A percentile compares a stretch with the other conserved stretches of the same genome.
These are phyloP conservation scores for Plectosphaerella plurivora DNA, from an alignment of 2,329 filamentous ascomycete genomes.

Conservation along the genomic window DNA sequence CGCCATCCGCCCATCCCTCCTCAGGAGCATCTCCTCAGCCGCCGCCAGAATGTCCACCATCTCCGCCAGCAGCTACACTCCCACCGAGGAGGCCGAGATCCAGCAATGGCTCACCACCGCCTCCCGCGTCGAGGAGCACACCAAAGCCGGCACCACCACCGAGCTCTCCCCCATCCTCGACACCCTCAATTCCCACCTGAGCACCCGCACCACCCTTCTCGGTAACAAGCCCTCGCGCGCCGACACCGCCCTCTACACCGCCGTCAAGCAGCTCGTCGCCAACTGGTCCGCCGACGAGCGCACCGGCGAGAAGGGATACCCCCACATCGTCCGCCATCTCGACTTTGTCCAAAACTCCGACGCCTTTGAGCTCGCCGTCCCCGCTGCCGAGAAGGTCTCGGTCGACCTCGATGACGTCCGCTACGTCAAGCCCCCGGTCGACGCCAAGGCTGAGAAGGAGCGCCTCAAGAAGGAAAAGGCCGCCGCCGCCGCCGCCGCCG, in stretches of 20 bases:
- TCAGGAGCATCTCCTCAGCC: slow-evolving; percentile 28
- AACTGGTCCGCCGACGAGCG: slow-evolving; percentile 81
- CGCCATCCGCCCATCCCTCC: slow-evolving; percentile 23
- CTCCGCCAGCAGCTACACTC: slow-evolving; percentile 64
- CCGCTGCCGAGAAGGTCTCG: slow-evolving; percentile 68
- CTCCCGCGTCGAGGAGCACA: slow-evolving; percentile 57
- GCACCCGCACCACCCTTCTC: slow-evolving; percentile 82
- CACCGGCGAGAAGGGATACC: slow-evolving; percentile 83
- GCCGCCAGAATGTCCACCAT: slow-evolving; percentile 61
- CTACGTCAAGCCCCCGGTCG: slow-evolving; percentile 83
- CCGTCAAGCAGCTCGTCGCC: slow-evolving; percentile 71
- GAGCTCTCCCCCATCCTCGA: slow-evolving; percentile 67
- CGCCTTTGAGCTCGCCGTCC: slow-evolving; percentile 66
- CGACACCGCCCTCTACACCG: slow-evolving; percentile 78
- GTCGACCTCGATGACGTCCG: slow-evolving; percentile 77
- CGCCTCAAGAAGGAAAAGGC: slow-evolving; percentile 95
- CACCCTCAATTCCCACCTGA: slow-evolving; percentile 80
- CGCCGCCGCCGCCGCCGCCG: slow-evolving; percentile 51
- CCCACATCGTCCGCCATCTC: slow-evolving; percentile 85
- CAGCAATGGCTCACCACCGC: slow-evolving; percentile 83
- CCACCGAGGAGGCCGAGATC: slow-evolving; percentile 80
- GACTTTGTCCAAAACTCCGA: slow-evolving; percentile 93
- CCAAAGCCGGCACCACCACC: slow-evolving; percentile 37
- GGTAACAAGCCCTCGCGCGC: slow-evolving; percentile 86
- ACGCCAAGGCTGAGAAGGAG: slow-evolving; percentile 94